Base-by-base conservation (phyloP, 495 filamentous ascomycete genomes). In the Daldinia grandis region DNA sequence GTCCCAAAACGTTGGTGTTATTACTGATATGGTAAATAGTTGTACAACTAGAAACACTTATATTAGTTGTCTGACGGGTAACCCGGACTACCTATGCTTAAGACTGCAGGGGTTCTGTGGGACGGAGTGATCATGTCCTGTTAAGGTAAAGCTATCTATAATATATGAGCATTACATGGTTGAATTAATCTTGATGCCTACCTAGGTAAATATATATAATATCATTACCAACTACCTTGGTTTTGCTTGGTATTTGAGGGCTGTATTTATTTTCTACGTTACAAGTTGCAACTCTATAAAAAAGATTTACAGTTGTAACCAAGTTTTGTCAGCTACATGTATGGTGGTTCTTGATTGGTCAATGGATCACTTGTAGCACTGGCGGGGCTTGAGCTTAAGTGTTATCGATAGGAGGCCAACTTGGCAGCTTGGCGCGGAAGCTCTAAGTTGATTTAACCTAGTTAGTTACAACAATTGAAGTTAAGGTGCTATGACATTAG, bases 331-430 rank as follows among this genome's bases (percentile, higher is more conserved):
- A 44, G 40, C 15, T 5, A 44, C 2, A 44, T 8, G 7, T 21
- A 56, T 56, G 51, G 2, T 4, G 24, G 17, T 27, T 27, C 12
- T 51, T 69, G 44, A 75, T 75, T 75, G 73, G 69, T 27, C 73
- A 75, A 69, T 73, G 62, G 62, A 28, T 51, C 25, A 60, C 12
- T n/a, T 47, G 7, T 14, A 21, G 8, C 19, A 6, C 19, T 49
- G 55, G 65, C 54, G 66, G 73, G 69, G 69, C 58, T 44, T 5
- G n/a, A 70, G 54, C 69, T 72, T 54, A 25, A 66, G 54, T 64
- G 67, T 59, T 70, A 64, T 64, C 67, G 61, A 64, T 65, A 56
- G 24, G 37, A 44, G 35, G 28, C 25, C n/a, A 38, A 57, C 56
- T 42, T 59, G 21, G 25, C 6, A 38, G 10, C 56, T 42, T 59